Conservation (phyloP, 192 early-diverging fungal species). For the Gamsiella multidivaricata region DNA sequence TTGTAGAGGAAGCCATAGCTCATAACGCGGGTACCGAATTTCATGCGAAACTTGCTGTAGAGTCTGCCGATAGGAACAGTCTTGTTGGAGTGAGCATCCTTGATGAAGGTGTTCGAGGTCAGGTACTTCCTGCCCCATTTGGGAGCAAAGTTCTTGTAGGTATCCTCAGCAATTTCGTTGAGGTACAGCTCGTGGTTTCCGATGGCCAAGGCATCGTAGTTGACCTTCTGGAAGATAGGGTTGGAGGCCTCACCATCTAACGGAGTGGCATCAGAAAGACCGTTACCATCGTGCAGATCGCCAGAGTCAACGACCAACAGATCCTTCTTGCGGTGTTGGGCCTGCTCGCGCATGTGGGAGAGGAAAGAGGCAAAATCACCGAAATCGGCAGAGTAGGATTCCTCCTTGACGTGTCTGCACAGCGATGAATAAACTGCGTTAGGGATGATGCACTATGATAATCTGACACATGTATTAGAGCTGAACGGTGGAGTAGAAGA, state of each 20-base stretch:
- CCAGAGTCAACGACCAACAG: slow-evolving; percentile 67
- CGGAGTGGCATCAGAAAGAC: slow-evolving; percentile 51
- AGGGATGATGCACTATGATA: not conserved
- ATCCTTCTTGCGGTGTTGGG: slow-evolving; percentile 56
- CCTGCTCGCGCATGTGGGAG: slow-evolving; percentile 60
- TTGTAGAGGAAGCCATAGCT: slow-evolving; percentile 64
- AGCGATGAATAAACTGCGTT: not conserved
- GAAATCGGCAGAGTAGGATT: slow-evolving; percentile 59
- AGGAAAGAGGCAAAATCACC: slow-evolving; percentile 67
- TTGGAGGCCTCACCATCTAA: slow-evolving; percentile 45
- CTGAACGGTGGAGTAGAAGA: too few relatives aligned
- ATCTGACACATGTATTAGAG: too few relatives aligned
- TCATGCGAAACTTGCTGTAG: slow-evolving; percentile 55
- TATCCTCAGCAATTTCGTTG: slow-evolving; percentile 32
- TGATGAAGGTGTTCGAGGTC: slow-evolving; percentile 50
- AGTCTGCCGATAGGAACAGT: slow-evolving; percentile 57
- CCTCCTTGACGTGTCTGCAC: slow-evolving; percentile 45
- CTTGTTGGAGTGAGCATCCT: slow-evolving; percentile 51
- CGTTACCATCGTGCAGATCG: slow-evolving; percentile 54
- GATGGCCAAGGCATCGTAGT: slow-evolving; percentile 34
- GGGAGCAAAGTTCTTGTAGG: slow-evolving; percentile 45
- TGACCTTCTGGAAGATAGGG: slow-evolving; percentile 53
- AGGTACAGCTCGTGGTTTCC: slow-evolving; percentile 48
- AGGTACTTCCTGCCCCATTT: slow-evolving; percentile 47
- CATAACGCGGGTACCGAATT: slow-evolving; percentile 60